Evolutionary conservation across 352 stramenopile genomes (phyloP).

Genomic region (Pythium aphanidermatum): DNA sequence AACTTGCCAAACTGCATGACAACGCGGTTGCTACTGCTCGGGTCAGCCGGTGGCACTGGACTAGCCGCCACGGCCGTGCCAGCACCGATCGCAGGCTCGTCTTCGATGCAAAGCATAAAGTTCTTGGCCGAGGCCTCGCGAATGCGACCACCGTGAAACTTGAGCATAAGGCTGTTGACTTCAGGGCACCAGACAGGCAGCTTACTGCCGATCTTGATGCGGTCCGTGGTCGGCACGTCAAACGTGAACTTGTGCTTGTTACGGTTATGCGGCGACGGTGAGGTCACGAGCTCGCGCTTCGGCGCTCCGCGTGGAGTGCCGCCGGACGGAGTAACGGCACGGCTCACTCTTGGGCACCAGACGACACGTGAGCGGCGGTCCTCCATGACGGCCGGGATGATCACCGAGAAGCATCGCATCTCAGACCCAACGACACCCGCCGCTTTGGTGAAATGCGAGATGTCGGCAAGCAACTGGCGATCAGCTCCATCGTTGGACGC

Average conservation of each 20-base stretch:
- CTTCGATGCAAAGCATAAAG: constrained; percentile 84
- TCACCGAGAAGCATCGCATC: constrained; percentile 77
- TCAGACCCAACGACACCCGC: constrained; percentile 68
- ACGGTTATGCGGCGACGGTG: constrained; percentile 64
- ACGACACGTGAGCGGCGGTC: constrained; percentile 73
- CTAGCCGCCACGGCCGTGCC: constrained; percentile 4
- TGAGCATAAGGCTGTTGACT: constrained; percentile 85
- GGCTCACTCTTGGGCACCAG: constrained; percentile 76
- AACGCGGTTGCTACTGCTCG: constrained; percentile 44
- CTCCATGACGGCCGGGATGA: constrained; percentile 79
- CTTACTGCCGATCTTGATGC: constrained; percentile 80
- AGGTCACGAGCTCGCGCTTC: constrained; percentile 53
- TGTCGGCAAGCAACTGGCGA: constrained; percentile 76
- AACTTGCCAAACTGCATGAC: constrained; percentile 89
- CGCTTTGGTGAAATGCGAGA: constrained; percentile 79
- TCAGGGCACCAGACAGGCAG: constrained; percentile 82
- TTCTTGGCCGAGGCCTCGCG: constrained; percentile 87
- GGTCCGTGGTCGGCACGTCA: constrained; percentile 57
- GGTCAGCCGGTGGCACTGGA: constrained; percentile 19
- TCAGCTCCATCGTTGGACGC: constrained; percentile 44
- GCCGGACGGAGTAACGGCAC: constrained; percentile 43
- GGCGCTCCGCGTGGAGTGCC: constrained; percentile 56
- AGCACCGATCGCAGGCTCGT: constrained; percentile 31
- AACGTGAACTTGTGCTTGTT: constrained; percentile 75
- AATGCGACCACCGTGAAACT: constrained; percentile 84